Conservation (phyloP, 495 filamentous ascomycete genomes). For the Terfezia claveryi region DNA sequence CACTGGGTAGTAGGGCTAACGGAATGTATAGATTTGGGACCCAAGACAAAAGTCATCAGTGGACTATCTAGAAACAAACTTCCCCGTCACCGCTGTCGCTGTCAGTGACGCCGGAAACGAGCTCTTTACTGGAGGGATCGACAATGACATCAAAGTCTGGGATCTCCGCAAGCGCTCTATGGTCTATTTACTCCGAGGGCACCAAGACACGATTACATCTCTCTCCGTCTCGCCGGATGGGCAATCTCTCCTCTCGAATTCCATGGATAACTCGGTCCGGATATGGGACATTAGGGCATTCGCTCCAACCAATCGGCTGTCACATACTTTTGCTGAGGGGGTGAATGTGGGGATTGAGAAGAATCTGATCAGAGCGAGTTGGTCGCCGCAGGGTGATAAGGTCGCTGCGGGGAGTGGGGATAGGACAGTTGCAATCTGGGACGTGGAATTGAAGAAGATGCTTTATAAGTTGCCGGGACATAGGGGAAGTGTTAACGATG, state of each 20-base stretch:
- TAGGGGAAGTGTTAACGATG: slow-evolving; percentile 87
- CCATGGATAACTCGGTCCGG: slow-evolving; percentile 76
- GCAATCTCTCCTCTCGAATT: slow-evolving; percentile 72
- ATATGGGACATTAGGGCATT: slow-evolving; percentile 97
- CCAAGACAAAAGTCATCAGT: slow-evolving; percentile 74
- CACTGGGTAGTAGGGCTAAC: slow-evolving; percentile 2
- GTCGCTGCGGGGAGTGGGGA: slow-evolving; percentile 82
- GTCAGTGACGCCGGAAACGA: slow-evolving; percentile 86
- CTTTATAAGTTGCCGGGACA: slow-evolving; percentile 90
- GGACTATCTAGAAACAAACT: slow-evolving; percentile 74
- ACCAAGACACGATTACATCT: slow-evolving; percentile 80
- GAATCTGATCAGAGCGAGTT: slow-evolving; percentile 78
- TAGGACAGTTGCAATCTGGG: slow-evolving; percentile 79
- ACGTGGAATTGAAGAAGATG: slow-evolving; percentile 56
- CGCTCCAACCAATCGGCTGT: slow-evolving; percentile 61
- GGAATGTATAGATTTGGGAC: slow-evolving; percentile 50
- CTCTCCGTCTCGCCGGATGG: slow-evolving; percentile 77
- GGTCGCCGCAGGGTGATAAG: slow-evolving; percentile 67
- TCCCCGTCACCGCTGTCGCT: slow-evolving; percentile 79
- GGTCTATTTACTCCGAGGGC: slow-evolving; percentile 68
- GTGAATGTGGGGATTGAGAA: slow-evolving; percentile 72
- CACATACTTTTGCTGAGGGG: slow-evolving; percentile 61
- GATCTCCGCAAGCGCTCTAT: slow-evolving; percentile 79
- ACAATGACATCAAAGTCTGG: slow-evolving; percentile 87
- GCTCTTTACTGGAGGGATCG: slow-evolving; percentile 84